phyloP scores from a whole-genome alignment of 2,329 filamentous ascomycete genomes.

The Ceratocystis papillata region DNA sequence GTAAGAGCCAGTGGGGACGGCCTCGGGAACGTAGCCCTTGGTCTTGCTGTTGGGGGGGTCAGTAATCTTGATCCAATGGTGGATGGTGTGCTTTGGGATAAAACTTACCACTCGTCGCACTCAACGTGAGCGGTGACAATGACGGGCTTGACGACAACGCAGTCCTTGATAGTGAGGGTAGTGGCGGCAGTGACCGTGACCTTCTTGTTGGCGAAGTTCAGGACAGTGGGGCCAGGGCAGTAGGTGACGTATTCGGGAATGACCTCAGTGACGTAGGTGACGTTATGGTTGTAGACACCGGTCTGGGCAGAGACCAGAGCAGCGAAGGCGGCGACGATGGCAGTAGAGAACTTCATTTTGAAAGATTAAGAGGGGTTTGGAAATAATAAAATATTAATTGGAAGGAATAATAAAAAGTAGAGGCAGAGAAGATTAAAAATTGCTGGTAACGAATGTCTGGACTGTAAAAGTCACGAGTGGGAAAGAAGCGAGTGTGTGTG shows the following conservation, averaged over 20 bases:
- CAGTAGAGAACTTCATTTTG: constrained; percentile 56
- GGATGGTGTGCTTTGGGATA: background rate
- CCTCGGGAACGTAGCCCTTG: constrained; percentile 23
- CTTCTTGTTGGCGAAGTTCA: constrained; percentile 54
- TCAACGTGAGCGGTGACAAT: constrained; percentile 41
- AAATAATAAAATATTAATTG: constrained; percentile 31
- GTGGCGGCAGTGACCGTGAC: constrained; percentile 59
- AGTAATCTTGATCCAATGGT: background rate
- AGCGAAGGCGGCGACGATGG: constrained; percentile 41
- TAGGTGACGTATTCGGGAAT: constrained; percentile 58
- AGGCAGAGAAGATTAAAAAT: constrained; percentile 20
- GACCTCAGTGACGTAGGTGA: constrained; percentile 53
- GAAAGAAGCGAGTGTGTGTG: constrained; percentile 36
- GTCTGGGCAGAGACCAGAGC: constrained; percentile 35
- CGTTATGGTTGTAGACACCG: constrained; percentile 37
- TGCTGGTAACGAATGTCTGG: constrained; percentile 25
- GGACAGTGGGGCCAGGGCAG: constrained; percentile 56
- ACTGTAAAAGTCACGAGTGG: constrained; percentile 21
- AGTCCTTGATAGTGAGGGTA: constrained; percentile 60
- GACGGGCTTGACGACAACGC: constrained; percentile 53
- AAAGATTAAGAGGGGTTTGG: constrained; percentile 39
- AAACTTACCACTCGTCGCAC: constrained; percentile 45
- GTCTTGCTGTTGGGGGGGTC: constrained; percentile 22
- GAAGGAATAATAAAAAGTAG: constrained; percentile 36
- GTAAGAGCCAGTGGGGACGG: constrained; percentile 25